These are phyloP conservation scores for Begonia peltatifolia DNA, from an alignment of 306 rosid genomes.

Conservation along the genomic window DNA sequence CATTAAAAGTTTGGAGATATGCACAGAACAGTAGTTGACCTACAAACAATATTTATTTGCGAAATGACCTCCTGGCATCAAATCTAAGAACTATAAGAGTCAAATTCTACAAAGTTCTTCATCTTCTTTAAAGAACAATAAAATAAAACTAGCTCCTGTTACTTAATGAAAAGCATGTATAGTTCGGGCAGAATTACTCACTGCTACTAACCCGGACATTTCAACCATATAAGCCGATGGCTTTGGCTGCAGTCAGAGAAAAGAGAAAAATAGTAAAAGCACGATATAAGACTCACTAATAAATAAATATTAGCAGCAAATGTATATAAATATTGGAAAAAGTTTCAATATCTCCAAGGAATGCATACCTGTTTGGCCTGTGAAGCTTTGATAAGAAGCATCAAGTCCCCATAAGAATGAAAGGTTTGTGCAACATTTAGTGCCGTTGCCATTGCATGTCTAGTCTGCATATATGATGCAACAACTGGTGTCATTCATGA, in stretches of 20 bases:
- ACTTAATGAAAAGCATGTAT: no score
- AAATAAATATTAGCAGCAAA: conserved; percentile 8
- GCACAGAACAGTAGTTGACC: no score
- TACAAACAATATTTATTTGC: no score
- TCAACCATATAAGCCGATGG: conserved; percentile 79
- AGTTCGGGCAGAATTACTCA: conserved; percentile 24
- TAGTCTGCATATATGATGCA: conserved; percentile 39
- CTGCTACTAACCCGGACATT: conserved; percentile 60
- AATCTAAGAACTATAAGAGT: no score
- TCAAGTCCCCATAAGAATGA: conserved; percentile 79
- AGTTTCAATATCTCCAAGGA: conserved; percentile 8
- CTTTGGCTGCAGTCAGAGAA: conserved; percentile 31
- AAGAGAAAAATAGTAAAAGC: not conserved
- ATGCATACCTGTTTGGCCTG: conserved; percentile 54
- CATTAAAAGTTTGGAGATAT: no score
- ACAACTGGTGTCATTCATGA: not conserved
- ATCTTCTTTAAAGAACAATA: no score
- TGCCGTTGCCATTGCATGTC: conserved; percentile 59
- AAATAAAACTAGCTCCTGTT: no score
- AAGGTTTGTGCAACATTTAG: conserved; percentile 69
- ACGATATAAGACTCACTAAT: not conserved
- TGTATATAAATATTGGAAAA: conserved; percentile 5
- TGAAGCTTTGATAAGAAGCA: conserved; percentile 58
- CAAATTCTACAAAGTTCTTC: no score
- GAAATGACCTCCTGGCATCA: no score